phyloP scores from a whole-genome alignment of 306 rosid species.

The Calophaca sinica region DNA sequence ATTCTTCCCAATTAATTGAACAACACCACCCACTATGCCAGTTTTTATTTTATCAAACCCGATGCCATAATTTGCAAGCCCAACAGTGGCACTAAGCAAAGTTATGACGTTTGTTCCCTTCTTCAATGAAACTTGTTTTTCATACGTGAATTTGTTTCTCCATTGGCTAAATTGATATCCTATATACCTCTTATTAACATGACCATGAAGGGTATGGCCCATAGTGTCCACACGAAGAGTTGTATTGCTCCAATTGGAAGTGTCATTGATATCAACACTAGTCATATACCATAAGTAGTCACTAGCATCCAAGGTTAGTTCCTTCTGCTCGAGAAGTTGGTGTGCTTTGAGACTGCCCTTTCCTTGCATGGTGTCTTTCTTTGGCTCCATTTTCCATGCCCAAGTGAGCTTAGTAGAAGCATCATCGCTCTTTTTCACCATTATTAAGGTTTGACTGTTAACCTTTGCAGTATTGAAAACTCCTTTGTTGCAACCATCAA shows the following conservation, averaged over 20 bases:
- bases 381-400: slow-evolving; percentile 15
- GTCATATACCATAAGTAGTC: slow-evolving; percentile 30
- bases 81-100: slow-evolving; percentile 11
- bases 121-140: slow-evolving; percentile 1
- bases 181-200: slow-evolving; percentile 4
- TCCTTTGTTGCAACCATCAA: slow-evolving; percentile 8
- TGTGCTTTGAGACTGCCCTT: background rate
- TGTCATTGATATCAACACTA: slow-evolving; percentile 21
- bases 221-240: background rate
- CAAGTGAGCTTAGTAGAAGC: background rate
- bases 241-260: slow-evolving; percentile 13
- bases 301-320: background rate
- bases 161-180: slow-evolving; percentile 6
- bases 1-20: slow-evolving; percentile 15
- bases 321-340: slow-evolving; percentile 3
- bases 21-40: background rate
- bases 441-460: slow-evolving; percentile 20
- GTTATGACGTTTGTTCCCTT: slow-evolving; percentile 19
- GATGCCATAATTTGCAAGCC: slow-evolving; percentile 11
- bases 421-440: slow-evolving; percentile 2
- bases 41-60: slow-evolving; percentile 7
- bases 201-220: slow-evolving; percentile 9
- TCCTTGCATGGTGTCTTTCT: slow-evolving; percentile 14
- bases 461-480: slow-evolving; percentile 15
- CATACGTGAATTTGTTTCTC: slow-evolving; percentile 1